Evolutionary conservation across 768 basidiomycete species (phyloP).

Genomic region (Xerocomus brunneocitrinus): DNA sequence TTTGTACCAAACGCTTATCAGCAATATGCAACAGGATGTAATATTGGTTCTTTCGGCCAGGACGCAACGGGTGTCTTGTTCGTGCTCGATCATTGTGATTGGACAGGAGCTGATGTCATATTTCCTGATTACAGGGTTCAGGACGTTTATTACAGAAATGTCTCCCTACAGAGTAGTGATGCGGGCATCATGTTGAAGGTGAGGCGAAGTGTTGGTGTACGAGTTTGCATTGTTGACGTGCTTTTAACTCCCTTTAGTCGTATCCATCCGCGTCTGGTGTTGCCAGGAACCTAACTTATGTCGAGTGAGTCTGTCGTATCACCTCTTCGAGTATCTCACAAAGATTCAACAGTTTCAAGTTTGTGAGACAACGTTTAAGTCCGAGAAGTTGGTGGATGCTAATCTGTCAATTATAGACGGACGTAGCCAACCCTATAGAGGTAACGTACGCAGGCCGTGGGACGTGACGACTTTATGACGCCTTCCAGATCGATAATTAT

Average conservation of each 20-base stretch:
- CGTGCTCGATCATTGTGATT: not conserved
- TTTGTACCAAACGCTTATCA: not conserved
- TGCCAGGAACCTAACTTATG: slow-evolving; percentile 9
- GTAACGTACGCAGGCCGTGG: slow-evolving; percentile 1
- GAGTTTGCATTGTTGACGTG: not conserved
- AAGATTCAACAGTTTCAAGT: slow-evolving; percentile 2
- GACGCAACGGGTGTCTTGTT: not conserved
- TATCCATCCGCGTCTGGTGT: slow-evolving; percentile 9
- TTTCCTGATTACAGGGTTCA: not conserved
- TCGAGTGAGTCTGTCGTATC: slow-evolving; percentile 1
- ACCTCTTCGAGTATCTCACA: not conserved
- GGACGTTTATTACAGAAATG: slow-evolving; percentile 10
- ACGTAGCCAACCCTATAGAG: slow-evolving; percentile 5
- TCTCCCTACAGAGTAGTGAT: not conserved
- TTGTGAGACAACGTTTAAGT: slow-evolving; percentile 1
- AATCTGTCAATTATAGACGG: not conserved
- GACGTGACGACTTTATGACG: not conserved
- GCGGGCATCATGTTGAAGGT: slow-evolving; percentile 11
- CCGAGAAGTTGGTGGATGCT: not conserved
- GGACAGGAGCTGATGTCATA: not conserved
- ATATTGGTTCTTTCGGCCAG: slow-evolving; percentile 12
- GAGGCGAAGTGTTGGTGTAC: not conserved
- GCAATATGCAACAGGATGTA: slow-evolving; percentile 5
- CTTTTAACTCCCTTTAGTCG: slow-evolving; percentile 1
- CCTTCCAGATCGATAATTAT: not conserved